A percentile compares a stretch with the other conserved stretches of the same genome.
phyloP scores from a whole-genome alignment of 805 yeast species.

The Lipomyces anomalus region DNA sequence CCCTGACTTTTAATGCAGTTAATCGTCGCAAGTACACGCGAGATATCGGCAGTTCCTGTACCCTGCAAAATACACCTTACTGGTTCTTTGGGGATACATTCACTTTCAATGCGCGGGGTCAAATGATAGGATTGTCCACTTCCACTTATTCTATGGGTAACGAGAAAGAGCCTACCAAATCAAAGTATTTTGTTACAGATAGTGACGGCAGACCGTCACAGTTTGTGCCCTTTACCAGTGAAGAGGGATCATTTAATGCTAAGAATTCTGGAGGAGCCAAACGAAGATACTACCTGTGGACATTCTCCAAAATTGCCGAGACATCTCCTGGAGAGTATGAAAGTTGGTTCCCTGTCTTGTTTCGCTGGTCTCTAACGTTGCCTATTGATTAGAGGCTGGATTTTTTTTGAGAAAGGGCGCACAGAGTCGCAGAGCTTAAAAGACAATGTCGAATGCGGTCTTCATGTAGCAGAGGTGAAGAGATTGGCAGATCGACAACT shows the following conservation, averaged over 20 bases:
- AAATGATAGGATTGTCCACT: conserved; percentile 21
- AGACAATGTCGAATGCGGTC: conserved; percentile 15
- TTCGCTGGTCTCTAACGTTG: neutral
- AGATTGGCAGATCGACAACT: conserved; percentile 11
- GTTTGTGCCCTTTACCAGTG: conserved; percentile 21
- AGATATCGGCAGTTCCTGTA: conserved; percentile 21
- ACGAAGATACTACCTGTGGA: conserved; percentile 18
- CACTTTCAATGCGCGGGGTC: conserved; percentile 16
- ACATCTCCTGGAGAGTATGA: conserved; percentile 16
- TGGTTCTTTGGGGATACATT: conserved; percentile 23
- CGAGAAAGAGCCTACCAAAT: conserved; percentile 12
- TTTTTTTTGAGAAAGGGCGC: conserved; percentile 21
- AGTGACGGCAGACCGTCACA: conserved; percentile 18
- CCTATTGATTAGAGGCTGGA: conserved; percentile 14
- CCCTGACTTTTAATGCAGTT: conserved; percentile 1
- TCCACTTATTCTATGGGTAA: conserved; percentile 20
- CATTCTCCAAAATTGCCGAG: conserved; percentile 19
- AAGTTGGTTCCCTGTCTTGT: neutral
- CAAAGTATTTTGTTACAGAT: conserved; percentile 14
- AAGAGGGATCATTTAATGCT: conserved; percentile 13
- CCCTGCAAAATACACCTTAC: conserved; percentile 10
- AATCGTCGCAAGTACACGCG: conserved; percentile 20
- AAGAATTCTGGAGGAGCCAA: conserved; percentile 15
- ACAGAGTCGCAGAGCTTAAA: conserved; percentile 9
- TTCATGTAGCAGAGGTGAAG: conserved; percentile 13